Evolutionary conservation across 2,329 filamentous ascomycete species (phyloP), one percentile per base, ranked within the genome.

Genomic region (Leptographium flavum): DNA sequence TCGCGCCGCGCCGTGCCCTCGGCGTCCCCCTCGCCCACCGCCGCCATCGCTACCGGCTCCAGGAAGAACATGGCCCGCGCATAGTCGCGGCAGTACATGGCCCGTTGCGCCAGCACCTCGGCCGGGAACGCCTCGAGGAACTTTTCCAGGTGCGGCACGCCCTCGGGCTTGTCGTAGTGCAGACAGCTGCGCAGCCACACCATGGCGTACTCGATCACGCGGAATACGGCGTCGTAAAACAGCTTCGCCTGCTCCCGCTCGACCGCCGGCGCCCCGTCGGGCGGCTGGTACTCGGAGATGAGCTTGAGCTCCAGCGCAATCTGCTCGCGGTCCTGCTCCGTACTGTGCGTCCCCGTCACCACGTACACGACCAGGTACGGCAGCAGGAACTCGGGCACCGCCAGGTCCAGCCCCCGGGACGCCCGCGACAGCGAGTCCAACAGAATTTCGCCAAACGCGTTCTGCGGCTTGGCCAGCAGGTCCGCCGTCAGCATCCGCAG

Each of bases 61-160:
- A 93, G 84, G 57, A 96, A 86, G 57, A 94, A 95, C 17, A 98
- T 68, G 1, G 93, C 92, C 42, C 92, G 78, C 8, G 92, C 81
- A 58, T 90, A 96, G 9, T 93, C 92, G 48, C 85, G 86, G 63
- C 90, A 96, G 56, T 95, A 85, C n/a, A 94, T 77, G 10, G 92
- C 88, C 52, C 90, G 77, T 52, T 79, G 76, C 7, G 92, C 87
- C 19, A 78, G 69, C 19, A 95, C 63, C 42, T 94, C 74, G 0
- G 74, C 70, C 45, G 93, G 84, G 4, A 96, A 83, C 10, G 73
- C 64, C 45, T 69, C 64, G 17, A 83, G 59, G 14, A 73, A 63
- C 8, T 54, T 68, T 60, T 67, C 70, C 47, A 72, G 74, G 54
- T 59, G 69, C 47, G 60, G 60, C 52, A 69, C 61, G 21, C 47